Conservation (phyloP, 1,139 yeast genomes). For the Pichia sp. region DNA sequence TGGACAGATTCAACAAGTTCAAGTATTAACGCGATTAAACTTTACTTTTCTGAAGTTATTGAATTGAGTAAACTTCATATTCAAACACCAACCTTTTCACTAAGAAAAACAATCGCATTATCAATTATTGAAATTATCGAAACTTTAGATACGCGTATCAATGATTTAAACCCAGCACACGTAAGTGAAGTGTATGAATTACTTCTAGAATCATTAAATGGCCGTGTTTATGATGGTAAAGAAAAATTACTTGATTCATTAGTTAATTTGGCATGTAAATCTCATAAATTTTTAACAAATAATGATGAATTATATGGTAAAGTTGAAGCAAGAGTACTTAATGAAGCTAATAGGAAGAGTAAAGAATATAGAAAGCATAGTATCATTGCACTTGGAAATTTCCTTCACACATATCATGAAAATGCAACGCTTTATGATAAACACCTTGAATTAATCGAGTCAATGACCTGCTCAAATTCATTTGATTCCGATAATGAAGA, state of each 20-base stretch:
- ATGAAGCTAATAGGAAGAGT: conserved; percentile 67
- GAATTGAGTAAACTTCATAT: conserved; percentile 45
- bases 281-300: conserved; percentile 31
- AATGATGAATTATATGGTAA: conserved; percentile 31
- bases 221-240: conserved; percentile 87
- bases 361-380: conserved; percentile 54
- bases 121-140: conserved; percentile 61
- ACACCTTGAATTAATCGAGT: conserved; percentile 37
- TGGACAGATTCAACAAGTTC: conserved; percentile 83
- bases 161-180: conserved; percentile 30
- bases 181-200: conserved; percentile 43
- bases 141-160: conserved; percentile 26
- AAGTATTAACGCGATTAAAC: conserved; percentile 60
- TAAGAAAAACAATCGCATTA: conserved; percentile 67
- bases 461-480: conserved; percentile 27
- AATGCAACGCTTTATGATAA: conserved; percentile 33
- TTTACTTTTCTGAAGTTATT: conserved; percentile 70
- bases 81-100: conserved; percentile 52
- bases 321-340: conserved; percentile 41
- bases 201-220: conserved; percentile 59
- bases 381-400: conserved; percentile 46
- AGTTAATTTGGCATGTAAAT: conserved; percentile 49
- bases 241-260: conserved; percentile 69
- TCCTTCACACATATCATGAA: conserved; percentile 40
- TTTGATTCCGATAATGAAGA: conserved; percentile 30